Percentiles rank a stretch among this genome's conserved stretches.
Evolutionary conservation across 2,329 filamentous ascomycete genomes (phyloP).

Genomic region (Byssochlamys sp.): DNA sequence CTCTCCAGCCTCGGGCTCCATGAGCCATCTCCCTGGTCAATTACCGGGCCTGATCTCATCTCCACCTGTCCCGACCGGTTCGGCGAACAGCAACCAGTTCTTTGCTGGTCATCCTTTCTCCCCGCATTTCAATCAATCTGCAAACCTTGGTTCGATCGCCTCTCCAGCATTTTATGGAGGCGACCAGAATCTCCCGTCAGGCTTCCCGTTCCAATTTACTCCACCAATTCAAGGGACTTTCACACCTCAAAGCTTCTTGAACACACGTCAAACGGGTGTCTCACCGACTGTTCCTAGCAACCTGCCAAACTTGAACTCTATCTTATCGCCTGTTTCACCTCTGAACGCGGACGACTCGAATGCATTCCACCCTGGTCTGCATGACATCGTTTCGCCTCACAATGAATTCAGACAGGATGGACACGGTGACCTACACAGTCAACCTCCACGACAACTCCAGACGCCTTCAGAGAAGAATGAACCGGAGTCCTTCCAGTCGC

Average conservation of each 20-base stretch:
- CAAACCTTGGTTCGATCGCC: slow-evolving; percentile 53
- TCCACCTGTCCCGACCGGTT: slow-evolving; percentile 70
- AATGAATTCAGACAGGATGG: slow-evolving; percentile 23
- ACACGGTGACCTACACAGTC: slow-evolving; percentile 13
- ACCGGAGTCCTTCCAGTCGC: slow-evolving; percentile 33
- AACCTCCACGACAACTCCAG: slow-evolving; percentile 18
- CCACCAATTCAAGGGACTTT: slow-evolving; percentile 39
- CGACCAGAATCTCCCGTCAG: slow-evolving; percentile 51
- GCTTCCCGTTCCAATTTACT: slow-evolving; percentile 58
- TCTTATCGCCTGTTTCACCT: slow-evolving; percentile 58
- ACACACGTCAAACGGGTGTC: slow-evolving; percentile 26
- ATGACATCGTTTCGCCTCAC: slow-evolving; percentile 9
- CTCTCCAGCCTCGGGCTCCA: slow-evolving; percentile 55
- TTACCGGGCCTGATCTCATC: slow-evolving; percentile 72
- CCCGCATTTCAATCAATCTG: slow-evolving; percentile 49
- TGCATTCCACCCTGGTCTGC: slow-evolving; percentile 24
- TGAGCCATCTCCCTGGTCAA: slow-evolving; percentile 62
- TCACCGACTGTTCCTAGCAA: slow-evolving; percentile 53
- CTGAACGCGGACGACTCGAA: slow-evolving; percentile 45
- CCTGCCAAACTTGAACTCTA: slow-evolving; percentile 32
- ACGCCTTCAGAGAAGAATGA: slow-evolving; percentile 17
- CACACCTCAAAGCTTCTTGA: slow-evolving; percentile 36
- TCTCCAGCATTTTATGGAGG: slow-evolving; percentile 60
- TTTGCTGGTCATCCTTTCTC: slow-evolving; percentile 55
- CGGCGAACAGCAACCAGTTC: slow-evolving; percentile 61